Percentiles rank a stretch among this genome's conserved stretches.
Conservation (phyloP, 2,329 filamentous ascomycete genomes). For the Chaetomiaceae sp. region DNA sequence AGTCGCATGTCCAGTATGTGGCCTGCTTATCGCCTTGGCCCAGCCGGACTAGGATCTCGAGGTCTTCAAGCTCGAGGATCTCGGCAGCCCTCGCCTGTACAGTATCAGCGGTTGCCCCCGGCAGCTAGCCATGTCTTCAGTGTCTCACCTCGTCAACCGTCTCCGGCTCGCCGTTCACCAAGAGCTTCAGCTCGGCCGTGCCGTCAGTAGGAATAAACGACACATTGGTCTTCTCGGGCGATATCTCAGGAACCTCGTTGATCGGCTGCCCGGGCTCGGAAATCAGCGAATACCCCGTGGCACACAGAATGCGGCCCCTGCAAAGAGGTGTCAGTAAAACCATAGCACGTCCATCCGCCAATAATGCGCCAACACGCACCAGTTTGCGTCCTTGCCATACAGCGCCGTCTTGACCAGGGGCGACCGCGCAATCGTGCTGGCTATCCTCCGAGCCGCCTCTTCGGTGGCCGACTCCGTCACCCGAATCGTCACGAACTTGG, state of each 20-base stretch:
- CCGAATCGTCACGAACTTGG: slow-evolving; percentile 93
- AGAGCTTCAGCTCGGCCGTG: slow-evolving; percentile 68
- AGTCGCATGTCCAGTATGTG: slow-evolving; percentile 81
- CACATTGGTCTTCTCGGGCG: slow-evolving; percentile 68
- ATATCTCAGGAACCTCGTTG: slow-evolving; percentile 59
- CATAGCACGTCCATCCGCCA: not conserved
- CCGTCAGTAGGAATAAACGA: slow-evolving; percentile 75
- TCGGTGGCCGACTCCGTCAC: slow-evolving; percentile 70
- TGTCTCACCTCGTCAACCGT: slow-evolving; percentile 59
- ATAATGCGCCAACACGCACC: slow-evolving; percentile 35
- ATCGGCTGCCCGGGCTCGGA: slow-evolving; percentile 53
- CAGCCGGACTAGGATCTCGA: slow-evolving; percentile 72
- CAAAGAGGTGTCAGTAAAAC: slow-evolving; percentile 11
- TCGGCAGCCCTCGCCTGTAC: slow-evolving; percentile 59
- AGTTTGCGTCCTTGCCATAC: slow-evolving; percentile 97
- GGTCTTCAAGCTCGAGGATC: slow-evolving; percentile 71
- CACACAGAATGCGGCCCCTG: slow-evolving; percentile 89
- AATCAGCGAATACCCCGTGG: slow-evolving; percentile 74
- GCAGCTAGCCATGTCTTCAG: not conserved
- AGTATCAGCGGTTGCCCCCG: not conserved
- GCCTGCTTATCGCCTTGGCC: slow-evolving; percentile 66
- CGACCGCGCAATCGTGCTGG: slow-evolving; percentile 82
- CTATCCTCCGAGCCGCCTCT: slow-evolving; percentile 70
- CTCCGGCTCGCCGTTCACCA: slow-evolving; percentile 78
- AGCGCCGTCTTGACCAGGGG: slow-evolving; percentile 95